Base-by-base conservation (phyloP, 176 grass and related monocot species). In the Saccharum spontaneum region DNA sequence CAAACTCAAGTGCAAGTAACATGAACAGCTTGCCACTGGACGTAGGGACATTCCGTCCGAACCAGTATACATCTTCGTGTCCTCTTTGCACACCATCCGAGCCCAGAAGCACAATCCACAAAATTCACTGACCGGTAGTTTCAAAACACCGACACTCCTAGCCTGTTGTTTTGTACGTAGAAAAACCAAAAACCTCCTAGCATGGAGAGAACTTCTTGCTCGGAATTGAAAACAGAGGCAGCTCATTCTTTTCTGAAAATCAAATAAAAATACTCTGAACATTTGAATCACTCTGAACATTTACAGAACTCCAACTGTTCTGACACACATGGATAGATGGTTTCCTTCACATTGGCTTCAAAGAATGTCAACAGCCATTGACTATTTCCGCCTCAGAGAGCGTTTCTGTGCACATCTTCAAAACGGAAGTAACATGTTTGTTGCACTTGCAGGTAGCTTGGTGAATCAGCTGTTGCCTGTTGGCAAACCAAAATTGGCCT, bases 401-500 rank as follows among this genome's bases (percentile, higher is more conserved):
- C 2, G 77, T 64, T 75, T 16, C 23, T 79, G 5, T 41, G n/a
- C n/a, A 10, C 85, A 74, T 55, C 10, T 13, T n/a, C 16, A 22
- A 16, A 12, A 43, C 2, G 3, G 59, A 81, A 55, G 69, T 60
- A 67, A 80, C 16, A 20, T 70, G n/a, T n/a, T 40, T 61, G 1
- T 52, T 10, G n/a, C 28, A 28, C 2, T 8, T n/a, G 20, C 3
- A 57, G 20, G 55, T 39, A 69, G 67, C 43, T 52, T 62, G 9
- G 8, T 24, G 33, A 12, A 45, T 52, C 5, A 37, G 6, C 33
- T 23, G 70, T 7, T 54, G 50, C 50, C 22, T 45, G 40, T 46
- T 72, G 80, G 52, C 50, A 76, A 76, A 23, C 69, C 17, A 83
- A 79, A 84, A 31, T 85, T 85, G 61, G 40, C 70, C 0, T 40